phyloP scores from a whole-genome alignment of 2,329 filamentous ascomycete genomes.

The Paecilomyces variotii region DNA sequence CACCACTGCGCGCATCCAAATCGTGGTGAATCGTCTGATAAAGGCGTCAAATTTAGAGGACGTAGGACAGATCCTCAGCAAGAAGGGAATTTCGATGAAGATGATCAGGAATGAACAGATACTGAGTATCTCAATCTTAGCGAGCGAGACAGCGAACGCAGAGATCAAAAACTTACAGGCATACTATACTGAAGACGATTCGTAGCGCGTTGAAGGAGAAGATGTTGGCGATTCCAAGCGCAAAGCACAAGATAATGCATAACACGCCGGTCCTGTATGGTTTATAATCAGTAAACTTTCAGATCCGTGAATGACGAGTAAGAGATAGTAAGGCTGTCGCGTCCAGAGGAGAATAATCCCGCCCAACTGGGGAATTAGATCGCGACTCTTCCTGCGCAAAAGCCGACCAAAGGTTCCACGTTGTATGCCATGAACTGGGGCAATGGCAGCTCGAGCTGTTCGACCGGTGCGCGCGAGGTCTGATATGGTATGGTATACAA shows the following conservation, averaged over 20 bases:
- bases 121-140: slow-evolving; percentile 47
- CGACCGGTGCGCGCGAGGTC: background rate
- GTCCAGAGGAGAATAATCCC: background rate
- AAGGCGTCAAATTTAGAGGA: slow-evolving; percentile 79
- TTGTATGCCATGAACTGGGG: background rate
- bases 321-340: background rate
- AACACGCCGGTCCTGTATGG: slow-evolving; percentile 42
- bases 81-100: slow-evolving; percentile 84
- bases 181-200: slow-evolving; percentile 53
- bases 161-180: slow-evolving; percentile 40
- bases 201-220: slow-evolving; percentile 51
- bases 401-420: background rate
- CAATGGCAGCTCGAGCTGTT: background rate
- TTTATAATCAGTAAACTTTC: background rate
- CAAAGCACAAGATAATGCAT: slow-evolving; percentile 58
- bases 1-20: slow-evolving; percentile 89
- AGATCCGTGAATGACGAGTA: background rate
- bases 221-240: slow-evolving; percentile 61
- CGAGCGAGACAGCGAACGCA: background rate
- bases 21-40: slow-evolving; percentile 88
- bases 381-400: background rate
- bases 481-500: background rate
- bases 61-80: slow-evolving; percentile 95
- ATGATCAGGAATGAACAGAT: slow-evolving; percentile 65
- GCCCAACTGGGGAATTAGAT: background rate